A percentile compares a stretch with the other conserved stretches of the same genome.
phyloP scores from a whole-genome alignment of 2,329 filamentous ascomycete genomes.

The Alternaria incomplexa region DNA sequence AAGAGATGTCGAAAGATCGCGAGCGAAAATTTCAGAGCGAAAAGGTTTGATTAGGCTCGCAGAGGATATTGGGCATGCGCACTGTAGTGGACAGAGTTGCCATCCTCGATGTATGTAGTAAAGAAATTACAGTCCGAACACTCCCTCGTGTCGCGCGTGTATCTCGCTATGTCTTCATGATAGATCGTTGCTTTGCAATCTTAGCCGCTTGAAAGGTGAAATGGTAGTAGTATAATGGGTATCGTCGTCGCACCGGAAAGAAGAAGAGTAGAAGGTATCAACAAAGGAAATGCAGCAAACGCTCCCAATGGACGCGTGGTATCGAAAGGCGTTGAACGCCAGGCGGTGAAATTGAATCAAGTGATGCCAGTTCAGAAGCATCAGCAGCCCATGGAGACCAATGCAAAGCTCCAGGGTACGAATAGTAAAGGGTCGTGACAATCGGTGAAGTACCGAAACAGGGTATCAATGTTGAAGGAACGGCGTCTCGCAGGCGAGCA shows the following conservation, averaged over 20 bases:
- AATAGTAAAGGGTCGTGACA: constrained; percentile 44
- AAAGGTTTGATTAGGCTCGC: constrained; percentile 17
- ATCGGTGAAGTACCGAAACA: constrained; percentile 26
- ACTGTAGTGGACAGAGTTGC: constrained; percentile 7
- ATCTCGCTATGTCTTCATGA: constrained; percentile 26
- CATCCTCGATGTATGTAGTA: constrained; percentile 20
- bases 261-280: constrained; percentile 25
- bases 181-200: constrained; percentile 31
- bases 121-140: constrained; percentile 19
- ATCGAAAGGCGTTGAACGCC: constrained; percentile 36
- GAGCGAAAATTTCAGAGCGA: background rate
- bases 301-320: constrained; percentile 32
- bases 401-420: constrained; percentile 27
- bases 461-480: constrained; percentile 14
- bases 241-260: constrained; percentile 42
- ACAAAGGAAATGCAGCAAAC: constrained; percentile 18
- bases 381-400: constrained; percentile 17
- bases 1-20: background rate
- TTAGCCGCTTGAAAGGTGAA: constrained; percentile 29
- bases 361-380: constrained; percentile 17
- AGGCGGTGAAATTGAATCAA: constrained; percentile 13
- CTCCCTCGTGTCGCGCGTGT: constrained; percentile 22
- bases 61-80: constrained; percentile 2
- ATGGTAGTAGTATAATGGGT: constrained; percentile 45
- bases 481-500: constrained; percentile 2